These are phyloP conservation scores for Eragrostis tef DNA, from an alignment of 202 grass and related monocot genomes.

Conservation along the genomic window DNA sequence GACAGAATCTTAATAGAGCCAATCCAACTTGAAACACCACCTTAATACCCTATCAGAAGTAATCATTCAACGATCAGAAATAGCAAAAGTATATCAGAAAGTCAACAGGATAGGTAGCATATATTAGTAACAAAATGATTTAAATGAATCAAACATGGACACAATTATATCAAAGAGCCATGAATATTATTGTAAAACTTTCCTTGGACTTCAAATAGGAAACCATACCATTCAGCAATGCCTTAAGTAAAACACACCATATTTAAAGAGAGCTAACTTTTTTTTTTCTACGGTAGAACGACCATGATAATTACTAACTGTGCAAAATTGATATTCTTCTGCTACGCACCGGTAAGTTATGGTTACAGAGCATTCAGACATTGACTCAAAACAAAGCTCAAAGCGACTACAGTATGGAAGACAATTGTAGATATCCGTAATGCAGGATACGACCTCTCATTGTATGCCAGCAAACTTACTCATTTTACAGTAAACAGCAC, in stretches of 20 bases:
- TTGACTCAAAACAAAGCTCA: neutral
- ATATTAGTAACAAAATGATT: neutral
- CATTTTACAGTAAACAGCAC: neutral
- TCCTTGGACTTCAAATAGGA: neutral
- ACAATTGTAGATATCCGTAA: neutral
- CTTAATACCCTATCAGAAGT: constrained; percentile 69
- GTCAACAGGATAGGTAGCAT: neutral
- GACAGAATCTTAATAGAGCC: constrained; percentile 81
- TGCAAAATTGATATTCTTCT: neutral
- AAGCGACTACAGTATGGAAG: neutral
- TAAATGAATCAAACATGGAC: constrained; percentile 1
- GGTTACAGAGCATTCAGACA: neutral
- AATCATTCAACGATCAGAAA: constrained; percentile 8
- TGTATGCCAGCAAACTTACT: neutral
- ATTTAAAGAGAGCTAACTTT: neutral
- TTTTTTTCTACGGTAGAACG: neutral
- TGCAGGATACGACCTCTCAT: neutral
- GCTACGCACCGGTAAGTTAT: neutral
- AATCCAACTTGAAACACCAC: constrained; percentile 93
- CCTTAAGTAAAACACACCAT: neutral
- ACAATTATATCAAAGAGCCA: neutral
- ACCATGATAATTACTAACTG: neutral
- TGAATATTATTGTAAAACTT: neutral
- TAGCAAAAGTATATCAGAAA: constrained; percentile 26
- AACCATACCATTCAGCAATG: neutral